Evolutionary conservation across 177 flowering plant genomes (phyloP), one percentile per base, ranked within the genome.

Genomic region (Vitis hybrid): DNA sequence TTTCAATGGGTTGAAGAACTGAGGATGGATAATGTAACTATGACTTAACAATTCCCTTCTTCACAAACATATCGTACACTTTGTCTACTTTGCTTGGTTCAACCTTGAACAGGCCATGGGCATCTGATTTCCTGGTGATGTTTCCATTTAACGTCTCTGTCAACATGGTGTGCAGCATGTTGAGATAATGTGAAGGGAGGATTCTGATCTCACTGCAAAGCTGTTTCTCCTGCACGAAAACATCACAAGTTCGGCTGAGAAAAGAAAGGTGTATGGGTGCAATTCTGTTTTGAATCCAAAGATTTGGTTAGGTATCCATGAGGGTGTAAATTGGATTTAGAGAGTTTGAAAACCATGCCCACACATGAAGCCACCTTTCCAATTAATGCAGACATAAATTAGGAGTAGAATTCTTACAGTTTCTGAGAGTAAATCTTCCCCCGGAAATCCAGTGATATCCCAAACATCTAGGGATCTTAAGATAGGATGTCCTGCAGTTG

Each of bases 101-200:
- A 15, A 92, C 89, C 70, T 87, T 83, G 78, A 94, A 91, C 71
- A 87, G 72, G 40, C 74, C 66, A 76, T 93, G 78, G 0, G 97
- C 98, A 64, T 94, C 97, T 1, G 91, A 77, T 77, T 88, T 94
- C 72, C 85, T 80, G 40, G 76, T 74, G 12, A 91, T 64, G 51
- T 75, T 85, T 23, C 98, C 94, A 14, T 76, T 90, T 71, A 82
- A 50, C 2, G 89, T 81, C 78, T 83, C 89, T 19, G 78, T 52
- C 0, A 94, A 82, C 69, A 94, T 69, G 23, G 69, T 81, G 69
- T 94, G 81, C 76, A 79, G 76, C 92, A 94, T 93, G 54, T 79
- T 87, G 51, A 94, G 91, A 75, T 93, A 93, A 58, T 89, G 95
- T 32, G 88, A 52, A 18, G 98, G 98, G 11, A 93, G 79, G 60